Conservation (phyloP, 2,329 filamentous ascomycete genomes). For the Ceratocystis ficicola region DNA sequence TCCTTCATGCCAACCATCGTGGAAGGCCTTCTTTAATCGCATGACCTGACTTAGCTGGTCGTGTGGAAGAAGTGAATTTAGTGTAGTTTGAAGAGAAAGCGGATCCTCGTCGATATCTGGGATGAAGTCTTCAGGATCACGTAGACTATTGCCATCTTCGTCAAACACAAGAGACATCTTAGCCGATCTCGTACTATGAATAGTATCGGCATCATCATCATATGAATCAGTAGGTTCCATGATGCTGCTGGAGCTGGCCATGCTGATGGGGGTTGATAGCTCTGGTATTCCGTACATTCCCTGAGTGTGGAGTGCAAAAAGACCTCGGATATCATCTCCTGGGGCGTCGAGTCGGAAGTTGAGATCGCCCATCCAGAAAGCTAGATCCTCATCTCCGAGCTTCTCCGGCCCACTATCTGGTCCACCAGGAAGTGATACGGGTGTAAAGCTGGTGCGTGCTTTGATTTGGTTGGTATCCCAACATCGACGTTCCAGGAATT, state of each 20-base stretch:
- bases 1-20: constrained; percentile 87
- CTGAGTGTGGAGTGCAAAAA: constrained; percentile 69
- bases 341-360: constrained; percentile 88
- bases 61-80: constrained; percentile 76
- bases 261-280: constrained; percentile 26
- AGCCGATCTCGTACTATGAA: constrained; percentile 17
- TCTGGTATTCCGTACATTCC: constrained; percentile 55
- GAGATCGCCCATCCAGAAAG: constrained; percentile 91
- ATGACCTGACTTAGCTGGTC: constrained; percentile 74
- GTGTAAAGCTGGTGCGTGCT: constrained; percentile 63
- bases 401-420: constrained; percentile 52
- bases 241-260: constrained; percentile 27
- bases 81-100: constrained; percentile 73
- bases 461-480: constrained; percentile 80
- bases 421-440: constrained; percentile 54
- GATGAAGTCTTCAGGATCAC: constrained; percentile 53
- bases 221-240: constrained; percentile 22
- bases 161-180: constrained; percentile 16
- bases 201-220: constrained; percentile 23
- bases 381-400: constrained; percentile 83
- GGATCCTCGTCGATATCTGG: constrained; percentile 65
- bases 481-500: constrained; percentile 67
- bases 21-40: constrained; percentile 62
- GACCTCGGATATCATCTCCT: constrained; percentile 74
- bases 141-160: constrained; percentile 29